phyloP scores from a whole-genome alignment of 129 eudicot species.

The Saussurea involucrata region DNA sequence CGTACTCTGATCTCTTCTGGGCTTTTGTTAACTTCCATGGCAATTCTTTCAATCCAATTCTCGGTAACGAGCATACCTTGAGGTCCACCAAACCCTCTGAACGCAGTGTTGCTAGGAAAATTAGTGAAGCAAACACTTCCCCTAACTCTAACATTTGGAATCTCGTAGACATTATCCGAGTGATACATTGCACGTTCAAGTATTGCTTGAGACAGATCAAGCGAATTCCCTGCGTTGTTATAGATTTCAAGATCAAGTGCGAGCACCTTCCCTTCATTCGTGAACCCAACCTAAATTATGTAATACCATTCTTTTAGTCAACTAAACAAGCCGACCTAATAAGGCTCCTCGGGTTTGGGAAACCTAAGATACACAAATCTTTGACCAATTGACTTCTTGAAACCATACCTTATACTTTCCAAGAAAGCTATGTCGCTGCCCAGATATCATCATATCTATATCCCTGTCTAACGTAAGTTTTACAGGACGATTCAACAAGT shows the following conservation, averaged over 20 bases:
- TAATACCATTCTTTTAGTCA: conserved; percentile 1
- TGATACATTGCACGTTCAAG: conserved; percentile 97
- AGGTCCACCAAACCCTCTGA: conserved; percentile 97
- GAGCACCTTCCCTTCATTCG: conserved; percentile 75
- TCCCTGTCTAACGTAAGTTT: conserved; percentile 87
- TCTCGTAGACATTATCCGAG: conserved; percentile 87
- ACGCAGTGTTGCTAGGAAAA: conserved; percentile 95
- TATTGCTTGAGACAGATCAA: conserved; percentile 76
- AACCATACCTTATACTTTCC: conserved; percentile 86
- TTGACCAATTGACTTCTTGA: background rate
- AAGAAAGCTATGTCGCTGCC: conserved; percentile 98
- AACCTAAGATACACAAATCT: background rate
- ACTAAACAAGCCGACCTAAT: background rate
- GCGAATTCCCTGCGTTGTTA: conserved; percentile 93
- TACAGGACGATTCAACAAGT: conserved; percentile 78
- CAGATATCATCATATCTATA: conserved; percentile 82
- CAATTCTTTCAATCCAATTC: conserved; percentile 93
- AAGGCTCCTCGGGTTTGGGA: background rate
- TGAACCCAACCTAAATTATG: conserved; percentile 78
- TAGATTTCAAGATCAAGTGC: conserved; percentile 84
- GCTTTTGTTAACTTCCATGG: conserved; percentile 70
- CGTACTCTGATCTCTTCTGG: conserved; percentile 95
- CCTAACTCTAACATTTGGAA: conserved; percentile 64
- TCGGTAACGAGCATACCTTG: conserved; percentile 94
- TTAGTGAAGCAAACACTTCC: conserved; percentile 96